Percentiles rank a stretch among this genome's conserved stretches.
These are phyloP conservation scores for Henckelia pumila DNA, from an alignment of 257 asterid species.

Conservation along the genomic window DNA sequence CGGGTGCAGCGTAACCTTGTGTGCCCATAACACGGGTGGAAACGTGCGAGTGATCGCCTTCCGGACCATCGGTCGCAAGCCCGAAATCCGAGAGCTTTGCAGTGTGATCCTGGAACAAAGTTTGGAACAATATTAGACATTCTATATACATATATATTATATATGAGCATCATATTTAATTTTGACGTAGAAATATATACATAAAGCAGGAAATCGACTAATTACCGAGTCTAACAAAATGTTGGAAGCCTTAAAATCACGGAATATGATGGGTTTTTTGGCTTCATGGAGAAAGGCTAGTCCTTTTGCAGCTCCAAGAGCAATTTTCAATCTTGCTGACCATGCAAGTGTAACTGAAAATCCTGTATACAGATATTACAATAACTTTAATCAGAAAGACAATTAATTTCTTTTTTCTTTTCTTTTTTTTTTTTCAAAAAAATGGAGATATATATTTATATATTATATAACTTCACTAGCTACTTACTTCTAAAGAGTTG, in stretches of 20 bases:
- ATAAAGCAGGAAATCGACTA: neutral
- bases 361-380: neutral
- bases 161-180: neutral
- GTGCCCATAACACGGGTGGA: conserved; percentile 4
- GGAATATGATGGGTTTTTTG: neutral
- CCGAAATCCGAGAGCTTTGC: conserved; percentile 1
- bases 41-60: neutral
- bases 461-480: neutral
- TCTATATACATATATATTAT: no score
- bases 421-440: no score
- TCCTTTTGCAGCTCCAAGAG: neutral
- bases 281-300: neutral
- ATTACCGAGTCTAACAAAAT: neutral
- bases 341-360: neutral
- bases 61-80: neutral
- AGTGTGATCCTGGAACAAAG: neutral
- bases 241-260: neutral
- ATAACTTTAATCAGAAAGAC: no score
- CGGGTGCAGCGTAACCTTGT: neutral
- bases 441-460: no score
- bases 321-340: neutral
- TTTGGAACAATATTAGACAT: neutral
- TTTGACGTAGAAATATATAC: neutral
- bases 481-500: neutral
- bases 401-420: no score